Conservation (phyloP, 306 rosid genomes). For the Malus orientalis region DNA sequence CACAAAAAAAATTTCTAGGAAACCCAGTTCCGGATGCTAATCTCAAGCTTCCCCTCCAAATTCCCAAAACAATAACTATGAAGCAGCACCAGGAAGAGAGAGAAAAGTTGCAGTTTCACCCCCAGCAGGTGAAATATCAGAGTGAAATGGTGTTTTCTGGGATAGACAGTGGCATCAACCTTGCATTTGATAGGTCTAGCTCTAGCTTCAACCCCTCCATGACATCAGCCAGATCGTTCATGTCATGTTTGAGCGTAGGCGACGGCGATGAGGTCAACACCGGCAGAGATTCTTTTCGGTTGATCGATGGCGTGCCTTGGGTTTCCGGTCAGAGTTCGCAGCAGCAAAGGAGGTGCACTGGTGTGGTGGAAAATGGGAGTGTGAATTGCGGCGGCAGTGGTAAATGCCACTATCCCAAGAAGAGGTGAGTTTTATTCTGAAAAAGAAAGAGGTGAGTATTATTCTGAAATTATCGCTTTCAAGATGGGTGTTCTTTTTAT, state of each 20-base stretch:
- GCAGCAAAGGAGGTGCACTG: constrained; percentile 68
- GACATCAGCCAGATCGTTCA: constrained; percentile 74
- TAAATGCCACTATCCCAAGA: constrained; percentile 82
- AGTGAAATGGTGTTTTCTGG: constrained; percentile 58
- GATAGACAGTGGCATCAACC: constrained; percentile 59
- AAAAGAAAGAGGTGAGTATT: constrained; percentile 70
- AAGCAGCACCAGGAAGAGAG: constrained; percentile 19
- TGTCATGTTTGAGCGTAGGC: constrained; percentile 85
- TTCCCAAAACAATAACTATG: constrained; percentile 36
- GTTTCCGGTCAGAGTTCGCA: constrained; percentile 63
- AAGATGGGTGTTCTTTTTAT: neutral
- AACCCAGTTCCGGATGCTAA: constrained; percentile 54
- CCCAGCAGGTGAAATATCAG: constrained; percentile 44
- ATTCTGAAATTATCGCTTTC: neutral
- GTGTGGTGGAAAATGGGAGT: constrained; percentile 60
- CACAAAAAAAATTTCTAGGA: constrained; percentile 22
- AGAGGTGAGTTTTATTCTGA: constrained; percentile 49
- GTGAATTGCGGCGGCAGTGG: constrained; percentile 63
- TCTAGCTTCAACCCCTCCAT: constrained; percentile 55
- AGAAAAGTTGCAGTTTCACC: constrained; percentile 45
- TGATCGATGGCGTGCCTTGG: constrained; percentile 51
- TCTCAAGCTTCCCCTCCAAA: constrained; percentile 50
- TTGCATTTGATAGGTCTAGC: constrained; percentile 66
- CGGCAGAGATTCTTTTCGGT: constrained; percentile 59
- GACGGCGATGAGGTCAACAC: constrained; percentile 61